Base-by-base conservation (phyloP, 441 rosid species). In the Monsonia emarginata region DNA sequence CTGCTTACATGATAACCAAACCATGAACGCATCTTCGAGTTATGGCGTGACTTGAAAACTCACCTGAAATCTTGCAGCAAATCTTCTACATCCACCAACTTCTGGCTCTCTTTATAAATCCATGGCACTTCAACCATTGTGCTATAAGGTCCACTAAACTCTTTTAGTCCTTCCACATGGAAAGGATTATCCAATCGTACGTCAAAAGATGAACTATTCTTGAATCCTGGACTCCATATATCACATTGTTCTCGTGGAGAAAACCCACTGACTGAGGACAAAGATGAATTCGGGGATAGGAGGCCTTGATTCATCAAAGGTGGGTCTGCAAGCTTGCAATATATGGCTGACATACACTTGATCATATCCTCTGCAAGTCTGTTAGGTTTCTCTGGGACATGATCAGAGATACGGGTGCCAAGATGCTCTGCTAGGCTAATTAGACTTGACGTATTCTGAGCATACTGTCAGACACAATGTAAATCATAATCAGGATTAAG, bases 361-460 rank as follows among this genome's bases (percentile, higher is more conserved):
- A 92, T 69, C 96, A 92, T 92, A 67, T 86, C 96, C 84, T 92
- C 96, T 28, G 96, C 86, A 67, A 92, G 78, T 81, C 83, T 88
- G 86, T 86, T 89, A 7, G 96, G 90, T 62, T 93, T 82, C 75
- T 88, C 94, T 38, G 87, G 89, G 70, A 92, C 81, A 69, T 90
- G 98, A 78, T 92, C 96, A 6, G 94, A 88, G 63, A 90, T 83
- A 30, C 85, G 78, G 24, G 97, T 84, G 1, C 98, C 97, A 0
- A 92, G 92, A 81, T 88, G 92, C 77, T 92, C 96, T 1, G 97
- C 98, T 77, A 92, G n/a, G n/a, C n/a, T n/a, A 72, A 88, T 76
- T 64, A 90, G 59, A 66, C 79, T 88, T 19, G 91, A 54, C 62
- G 81, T 72, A 72, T 82, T 88, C 72, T 86, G 83, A 19, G 84